Evolutionary conservation across 2,329 filamentous ascomycete genomes (phyloP).

Genomic region (Stagonosporopsis cucurbitacearum): DNA sequence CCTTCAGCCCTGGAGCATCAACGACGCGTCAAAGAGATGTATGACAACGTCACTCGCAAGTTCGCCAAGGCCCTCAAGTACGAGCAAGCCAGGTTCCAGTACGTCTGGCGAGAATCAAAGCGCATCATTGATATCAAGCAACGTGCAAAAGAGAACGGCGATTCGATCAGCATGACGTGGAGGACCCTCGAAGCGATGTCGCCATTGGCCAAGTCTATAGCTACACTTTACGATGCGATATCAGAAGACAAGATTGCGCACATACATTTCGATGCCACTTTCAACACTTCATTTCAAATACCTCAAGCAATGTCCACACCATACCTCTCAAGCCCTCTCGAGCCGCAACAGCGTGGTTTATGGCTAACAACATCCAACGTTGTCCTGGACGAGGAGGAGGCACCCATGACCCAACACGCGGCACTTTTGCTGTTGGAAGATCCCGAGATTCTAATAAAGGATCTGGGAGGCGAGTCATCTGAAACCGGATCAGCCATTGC

Average conservation of each 20-base stretch:
- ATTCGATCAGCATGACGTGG: constrained; percentile 72
- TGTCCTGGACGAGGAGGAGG: constrained; percentile 70
- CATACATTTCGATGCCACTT: constrained; percentile 71
- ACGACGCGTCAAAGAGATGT: constrained; percentile 76
- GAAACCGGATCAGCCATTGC: constrained; percentile 78
- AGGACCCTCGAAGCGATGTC: constrained; percentile 73
- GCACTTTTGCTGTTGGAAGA: constrained; percentile 84
- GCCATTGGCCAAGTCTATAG: constrained; percentile 81
- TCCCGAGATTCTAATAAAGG: constrained; percentile 77
- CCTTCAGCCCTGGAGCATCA: constrained; percentile 80
- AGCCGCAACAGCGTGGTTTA: constrained; percentile 74
- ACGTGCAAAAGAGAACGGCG: constrained; percentile 73
- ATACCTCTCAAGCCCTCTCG: constrained; percentile 72
- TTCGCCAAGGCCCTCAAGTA: constrained; percentile 92
- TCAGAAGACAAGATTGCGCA: constrained; percentile 87
- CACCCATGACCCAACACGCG: constrained; percentile 83
- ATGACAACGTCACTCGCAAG: constrained; percentile 88
- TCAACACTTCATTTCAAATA: constrained; percentile 68
- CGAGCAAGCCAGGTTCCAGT: constrained; percentile 86
- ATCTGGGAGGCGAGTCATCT: constrained; percentile 72
- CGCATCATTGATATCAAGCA: constrained; percentile 81
- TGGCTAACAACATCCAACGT: constrained; percentile 89
- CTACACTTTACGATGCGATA: constrained; percentile 80
- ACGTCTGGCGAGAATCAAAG: constrained; percentile 90
- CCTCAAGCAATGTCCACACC: constrained; percentile 70